These are phyloP conservation scores for Phellinidium pouzarii DNA, from an alignment of 1,284 basidiomycete species.

Conservation along the genomic window DNA sequence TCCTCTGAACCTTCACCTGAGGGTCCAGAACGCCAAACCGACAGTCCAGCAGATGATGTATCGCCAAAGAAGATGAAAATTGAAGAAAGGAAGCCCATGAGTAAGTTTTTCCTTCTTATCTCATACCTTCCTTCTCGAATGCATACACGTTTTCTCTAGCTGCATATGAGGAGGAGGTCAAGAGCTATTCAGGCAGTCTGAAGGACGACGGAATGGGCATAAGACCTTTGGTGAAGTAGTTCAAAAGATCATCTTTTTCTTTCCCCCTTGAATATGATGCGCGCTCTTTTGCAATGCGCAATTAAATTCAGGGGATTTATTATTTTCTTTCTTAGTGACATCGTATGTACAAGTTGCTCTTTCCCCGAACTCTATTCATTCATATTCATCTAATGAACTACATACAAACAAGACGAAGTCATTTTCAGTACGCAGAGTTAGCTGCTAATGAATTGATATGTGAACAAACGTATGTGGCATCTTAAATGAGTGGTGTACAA, in stretches of 20 bases:
- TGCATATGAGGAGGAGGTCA: slow-evolving; percentile 34
- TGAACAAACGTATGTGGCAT: too few relatives aligned
- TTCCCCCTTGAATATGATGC: too few relatives aligned
- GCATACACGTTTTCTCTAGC: slow-evolving; percentile 19
- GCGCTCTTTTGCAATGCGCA: too few relatives aligned
- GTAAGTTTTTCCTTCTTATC: slow-evolving; percentile 24
- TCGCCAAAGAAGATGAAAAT: slow-evolving; percentile 36
- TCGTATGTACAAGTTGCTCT: too few relatives aligned
- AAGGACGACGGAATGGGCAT: slow-evolving; percentile 36
- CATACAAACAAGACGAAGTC: not conserved
- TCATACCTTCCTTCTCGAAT: not conserved
- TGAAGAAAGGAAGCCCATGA: slow-evolving; percentile 24
- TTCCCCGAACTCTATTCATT: not conserved
- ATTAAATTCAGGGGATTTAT: too few relatives aligned
- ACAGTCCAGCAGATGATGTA: slow-evolving; percentile 24
- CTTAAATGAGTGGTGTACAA: too few relatives aligned
- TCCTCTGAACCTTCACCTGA: slow-evolving; percentile 33
- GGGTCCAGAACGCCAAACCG: slow-evolving; percentile 25
- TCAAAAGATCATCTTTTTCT: not conserved
- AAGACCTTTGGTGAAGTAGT: slow-evolving; percentile 34
- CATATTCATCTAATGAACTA: slow-evolving; percentile 3
- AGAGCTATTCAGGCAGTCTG: slow-evolving; percentile 31
- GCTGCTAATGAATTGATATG: too few relatives aligned
- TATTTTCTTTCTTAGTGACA: too few relatives aligned
- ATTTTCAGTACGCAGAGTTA: not conserved